Percentiles rank a stretch among this genome's conserved stretches.
phyloP scores from a whole-genome alignment of 176 grass and related monocot species.

The Saccharum spontaneum region DNA sequence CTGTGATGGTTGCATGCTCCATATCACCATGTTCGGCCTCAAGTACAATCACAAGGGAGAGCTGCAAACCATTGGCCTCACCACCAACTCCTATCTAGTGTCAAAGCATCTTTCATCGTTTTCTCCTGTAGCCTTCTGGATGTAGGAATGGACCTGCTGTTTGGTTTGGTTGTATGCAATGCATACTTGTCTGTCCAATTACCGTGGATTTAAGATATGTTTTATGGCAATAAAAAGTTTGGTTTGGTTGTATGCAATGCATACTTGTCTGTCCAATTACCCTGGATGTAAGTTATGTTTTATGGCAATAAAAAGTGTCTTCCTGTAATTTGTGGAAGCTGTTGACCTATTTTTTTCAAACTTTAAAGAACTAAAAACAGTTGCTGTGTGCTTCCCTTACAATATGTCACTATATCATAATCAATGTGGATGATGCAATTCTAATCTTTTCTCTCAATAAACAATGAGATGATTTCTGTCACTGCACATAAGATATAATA shows the following conservation, averaged over 20 bases:
- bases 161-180: not conserved
- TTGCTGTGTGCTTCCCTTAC: too few species aligned
- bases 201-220: not conserved
- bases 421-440: not conserved
- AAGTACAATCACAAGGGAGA: not conserved
- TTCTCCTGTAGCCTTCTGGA: conserved; percentile 21
- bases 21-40: conserved; percentile 6
- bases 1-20: not conserved
- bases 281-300: not conserved
- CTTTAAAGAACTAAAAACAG: not conserved
- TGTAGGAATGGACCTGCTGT: not conserved
- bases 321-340: too few species aligned
- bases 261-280: not conserved
- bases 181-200: not conserved
- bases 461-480: not conserved
- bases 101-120: not conserved
- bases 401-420: too few species aligned
- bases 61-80: not conserved
- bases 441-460: not conserved
- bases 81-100: not conserved
- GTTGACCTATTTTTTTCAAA: not conserved
- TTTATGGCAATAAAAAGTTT: not conserved
- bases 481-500: not conserved
- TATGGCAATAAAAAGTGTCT: not conserved
- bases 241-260: not conserved